Conservation (phyloP, 768 basidiomycete species). For the Kwoniella sp. region DNA sequence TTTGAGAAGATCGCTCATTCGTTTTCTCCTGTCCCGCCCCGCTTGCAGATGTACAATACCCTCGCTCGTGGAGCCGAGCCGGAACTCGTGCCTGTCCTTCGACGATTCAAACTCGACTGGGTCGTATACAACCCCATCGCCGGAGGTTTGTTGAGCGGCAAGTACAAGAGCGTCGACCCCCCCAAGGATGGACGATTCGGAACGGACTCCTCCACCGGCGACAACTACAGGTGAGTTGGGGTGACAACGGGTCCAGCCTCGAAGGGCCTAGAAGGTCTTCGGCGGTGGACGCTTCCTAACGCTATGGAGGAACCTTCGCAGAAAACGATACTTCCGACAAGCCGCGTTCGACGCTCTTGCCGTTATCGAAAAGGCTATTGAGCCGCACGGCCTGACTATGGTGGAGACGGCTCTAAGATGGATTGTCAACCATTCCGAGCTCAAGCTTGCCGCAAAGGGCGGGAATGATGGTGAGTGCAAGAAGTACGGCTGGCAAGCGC, state of each 20-base stretch:
- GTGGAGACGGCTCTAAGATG: constrained; percentile 60
- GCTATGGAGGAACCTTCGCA: not conserved
- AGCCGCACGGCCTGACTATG: constrained; percentile 56
- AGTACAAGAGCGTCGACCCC: constrained; percentile 43
- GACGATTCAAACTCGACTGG: constrained; percentile 48
- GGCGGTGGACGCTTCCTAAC: not conserved
- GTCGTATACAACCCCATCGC: constrained; percentile 54
- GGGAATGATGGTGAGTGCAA: constrained; percentile 30
- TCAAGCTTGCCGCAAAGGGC: constrained; percentile 56
- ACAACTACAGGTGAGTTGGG: constrained; percentile 27
- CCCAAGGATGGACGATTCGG: constrained; percentile 38
- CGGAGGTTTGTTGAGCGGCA: constrained; percentile 44
- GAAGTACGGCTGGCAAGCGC: not conserved
- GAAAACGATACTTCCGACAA: constrained; percentile 48
- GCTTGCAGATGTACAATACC: constrained; percentile 44
- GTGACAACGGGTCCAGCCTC: not conserved
- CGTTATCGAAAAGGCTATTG: constrained; percentile 59
- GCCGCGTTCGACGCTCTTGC: constrained; percentile 61
- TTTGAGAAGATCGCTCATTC: too few species aligned
- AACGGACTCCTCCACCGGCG: constrained; percentile 22
- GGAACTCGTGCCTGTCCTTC: constrained; percentile 33
- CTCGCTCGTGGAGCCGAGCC: constrained; percentile 28
- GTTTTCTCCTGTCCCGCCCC: not conserved
- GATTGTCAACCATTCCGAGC: constrained; percentile 61
- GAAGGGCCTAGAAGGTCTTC: too few species aligned